Percentiles rank a stretch among this genome's conserved stretches.
Evolutionary conservation across 306 rosid genomes (phyloP).

Genomic region (Myrica gale): DNA sequence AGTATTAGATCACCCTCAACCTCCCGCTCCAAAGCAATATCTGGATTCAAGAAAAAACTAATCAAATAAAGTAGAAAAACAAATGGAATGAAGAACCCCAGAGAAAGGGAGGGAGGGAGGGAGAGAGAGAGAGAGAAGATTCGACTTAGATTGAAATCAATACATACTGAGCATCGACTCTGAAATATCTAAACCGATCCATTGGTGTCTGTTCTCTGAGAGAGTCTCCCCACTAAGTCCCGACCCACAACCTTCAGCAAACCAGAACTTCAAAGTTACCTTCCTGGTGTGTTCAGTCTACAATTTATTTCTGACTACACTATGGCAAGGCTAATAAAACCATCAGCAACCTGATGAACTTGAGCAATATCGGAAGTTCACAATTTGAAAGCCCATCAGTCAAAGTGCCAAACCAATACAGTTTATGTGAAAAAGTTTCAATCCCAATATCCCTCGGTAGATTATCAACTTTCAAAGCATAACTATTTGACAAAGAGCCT

Average conservation of each 20-base stretch:
- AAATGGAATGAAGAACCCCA: background rate
- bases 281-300: background rate
- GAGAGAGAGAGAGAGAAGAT: background rate
- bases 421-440: too few species aligned
- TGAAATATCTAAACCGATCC: constrained; percentile 94
- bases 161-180: constrained; percentile 87
- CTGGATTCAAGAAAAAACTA: constrained; percentile 28
- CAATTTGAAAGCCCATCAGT: background rate
- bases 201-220: constrained; percentile 73
- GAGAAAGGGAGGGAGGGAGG: background rate
- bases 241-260: constrained; percentile 78
- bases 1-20: constrained; percentile 89
- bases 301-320: background rate
- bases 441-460: background rate
- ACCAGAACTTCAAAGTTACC: background rate
- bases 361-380: background rate
- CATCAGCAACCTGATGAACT: background rate
- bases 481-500: background rate
- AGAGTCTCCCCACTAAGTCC: constrained; percentile 93
- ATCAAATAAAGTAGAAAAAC: background rate
- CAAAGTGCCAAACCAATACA: background rate
- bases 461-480: background rate
- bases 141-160: background rate
- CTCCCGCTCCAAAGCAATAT: constrained; percentile 82
- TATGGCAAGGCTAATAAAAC: background rate